These are phyloP conservation scores for Paraconiothyrium brasiliense DNA, from an alignment of 2,329 filamentous ascomycete genomes.

Conservation along the genomic window DNA sequence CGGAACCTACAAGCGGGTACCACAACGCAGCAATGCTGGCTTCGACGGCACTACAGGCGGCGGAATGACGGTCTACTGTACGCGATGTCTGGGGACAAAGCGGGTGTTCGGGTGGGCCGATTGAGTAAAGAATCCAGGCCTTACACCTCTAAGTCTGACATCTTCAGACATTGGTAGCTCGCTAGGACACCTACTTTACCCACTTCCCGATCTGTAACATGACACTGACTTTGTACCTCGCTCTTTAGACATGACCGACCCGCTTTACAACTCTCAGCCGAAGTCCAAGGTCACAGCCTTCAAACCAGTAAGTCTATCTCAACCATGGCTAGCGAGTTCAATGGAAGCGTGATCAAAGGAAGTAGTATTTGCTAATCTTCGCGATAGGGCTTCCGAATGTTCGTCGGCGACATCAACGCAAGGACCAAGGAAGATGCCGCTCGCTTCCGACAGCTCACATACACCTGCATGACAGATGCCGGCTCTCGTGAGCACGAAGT, in stretches of 20 bases:
- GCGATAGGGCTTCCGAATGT: slow-evolving; percentile 30
- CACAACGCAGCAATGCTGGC: slow-evolving; percentile 45
- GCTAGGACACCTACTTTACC: too few species aligned
- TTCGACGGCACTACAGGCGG: slow-evolving; percentile 24
- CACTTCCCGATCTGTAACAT: too few species aligned
- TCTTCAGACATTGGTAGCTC: too few species aligned
- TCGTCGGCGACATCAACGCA: slow-evolving; percentile 26
- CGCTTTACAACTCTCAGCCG: slow-evolving; percentile 26
- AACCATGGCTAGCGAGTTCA: neutral
- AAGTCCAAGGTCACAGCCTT: slow-evolving; percentile 28
- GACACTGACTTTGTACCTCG: too few species aligned
- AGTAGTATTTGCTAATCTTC: neutral
- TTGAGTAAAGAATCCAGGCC: too few species aligned
- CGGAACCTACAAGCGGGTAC: slow-evolving; percentile 51
- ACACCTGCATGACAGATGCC: slow-evolving; percentile 50
- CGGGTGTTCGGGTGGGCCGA: too few species aligned
- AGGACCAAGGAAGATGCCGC: slow-evolving; percentile 44
- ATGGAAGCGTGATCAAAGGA: neutral
- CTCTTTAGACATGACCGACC: slow-evolving; percentile 23
- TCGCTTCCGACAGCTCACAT: slow-evolving; percentile 54
- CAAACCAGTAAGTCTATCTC: slow-evolving; percentile 23
- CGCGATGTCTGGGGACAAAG: too few species aligned
- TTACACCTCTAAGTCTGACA: too few species aligned
- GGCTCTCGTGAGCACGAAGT: slow-evolving; percentile 22
- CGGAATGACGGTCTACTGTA: slow-evolving; percentile 29